These are phyloP conservation scores for Gastrolobium bilobum DNA, from an alignment of 306 rosid species.

Conservation along the genomic window DNA sequence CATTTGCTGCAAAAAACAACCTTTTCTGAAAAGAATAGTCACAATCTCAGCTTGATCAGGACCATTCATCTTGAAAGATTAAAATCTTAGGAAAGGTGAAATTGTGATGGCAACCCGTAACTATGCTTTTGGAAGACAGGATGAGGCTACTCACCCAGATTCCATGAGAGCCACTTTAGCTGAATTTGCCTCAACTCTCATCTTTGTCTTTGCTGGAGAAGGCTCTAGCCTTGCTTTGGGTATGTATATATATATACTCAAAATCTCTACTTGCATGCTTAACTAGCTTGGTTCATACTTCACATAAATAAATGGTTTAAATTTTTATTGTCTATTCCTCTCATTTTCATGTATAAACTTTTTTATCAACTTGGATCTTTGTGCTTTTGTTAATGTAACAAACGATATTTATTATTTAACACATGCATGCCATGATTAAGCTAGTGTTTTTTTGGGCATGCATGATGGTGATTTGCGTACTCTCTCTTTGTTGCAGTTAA, in stretches of 20 bases:
- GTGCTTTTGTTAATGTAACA: background rate
- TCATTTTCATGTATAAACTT: too few relatives aligned
- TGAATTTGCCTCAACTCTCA: constrained; percentile 82
- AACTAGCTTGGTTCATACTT: background rate
- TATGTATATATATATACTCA: constrained; percentile 42
- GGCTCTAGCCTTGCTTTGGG: constrained; percentile 95
- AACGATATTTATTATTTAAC: background rate
- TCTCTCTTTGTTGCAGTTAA: constrained; percentile 65
- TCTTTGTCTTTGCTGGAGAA: constrained; percentile 95
- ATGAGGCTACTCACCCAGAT: constrained; percentile 94
- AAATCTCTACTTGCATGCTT: constrained; percentile 4
- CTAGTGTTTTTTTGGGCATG: background rate
- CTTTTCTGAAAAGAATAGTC: background rate
- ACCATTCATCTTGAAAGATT: constrained; percentile 19
- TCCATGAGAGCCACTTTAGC: constrained; percentile 90
- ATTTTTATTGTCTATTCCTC: too few relatives aligned
- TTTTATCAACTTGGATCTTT: background rate
- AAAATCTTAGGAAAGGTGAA: background rate
- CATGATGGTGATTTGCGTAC: background rate
- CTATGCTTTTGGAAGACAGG: constrained; percentile 82
- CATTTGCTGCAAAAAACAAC: constrained; percentile 3
- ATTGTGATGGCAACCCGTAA: constrained; percentile 72
- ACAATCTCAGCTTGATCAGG: background rate
- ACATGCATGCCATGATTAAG: background rate
- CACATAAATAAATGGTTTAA: background rate